Evolutionary conservation across 2,329 filamentous ascomycete genomes (phyloP), one percentile per base, ranked within the genome.

Genomic region (Rhinocladiella mackenziei): DNA sequence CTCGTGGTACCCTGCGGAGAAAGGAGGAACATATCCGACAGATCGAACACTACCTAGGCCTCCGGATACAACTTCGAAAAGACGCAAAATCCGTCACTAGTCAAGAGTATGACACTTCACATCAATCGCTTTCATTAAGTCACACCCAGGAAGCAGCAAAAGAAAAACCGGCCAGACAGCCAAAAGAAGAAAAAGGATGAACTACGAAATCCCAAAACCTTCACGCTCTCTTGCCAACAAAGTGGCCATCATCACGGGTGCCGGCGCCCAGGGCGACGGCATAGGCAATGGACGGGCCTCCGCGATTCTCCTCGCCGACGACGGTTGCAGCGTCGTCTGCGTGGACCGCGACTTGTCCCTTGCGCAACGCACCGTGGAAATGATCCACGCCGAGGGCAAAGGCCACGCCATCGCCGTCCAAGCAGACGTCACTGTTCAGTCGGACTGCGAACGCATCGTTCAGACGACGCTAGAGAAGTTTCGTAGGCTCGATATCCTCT

Each of bases 221-320:
- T 43, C 51, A 10, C 46, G 53, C n/a, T 48, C 48, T 2, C 43
- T 57, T 3, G 14, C 30, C 1, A 41, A 33, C 32, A 51, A 50
- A 31, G 53, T 57, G 11, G 73, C 75, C 32, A 76, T 81, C 39
- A 71, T 81, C 19, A 79, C 77, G 0, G 77, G 77, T n/a, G 77
- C 78, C 10, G 77, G 78, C 11, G 74, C 72, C 40, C 62, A 66
- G 17, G 74, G 70, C 20, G 71, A 77, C 29, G 78, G 76, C 1
- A 76, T 82, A 32, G 78, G 78, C 3, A 83, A 82, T 51, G 78
- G 77, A 0, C 70, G 73, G 25, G 78, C 72, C 0, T 73, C 74
- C 42, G 73, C 78, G 2, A 74, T 83, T 32, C 67, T 83, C 20
- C 66, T 83, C 1, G 77, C 78, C 3, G 69, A 75, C 37, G 77